Base-by-base conservation (phyloP, 768 basidiomycete genomes). In the Phaeotremella fagi region DNA sequence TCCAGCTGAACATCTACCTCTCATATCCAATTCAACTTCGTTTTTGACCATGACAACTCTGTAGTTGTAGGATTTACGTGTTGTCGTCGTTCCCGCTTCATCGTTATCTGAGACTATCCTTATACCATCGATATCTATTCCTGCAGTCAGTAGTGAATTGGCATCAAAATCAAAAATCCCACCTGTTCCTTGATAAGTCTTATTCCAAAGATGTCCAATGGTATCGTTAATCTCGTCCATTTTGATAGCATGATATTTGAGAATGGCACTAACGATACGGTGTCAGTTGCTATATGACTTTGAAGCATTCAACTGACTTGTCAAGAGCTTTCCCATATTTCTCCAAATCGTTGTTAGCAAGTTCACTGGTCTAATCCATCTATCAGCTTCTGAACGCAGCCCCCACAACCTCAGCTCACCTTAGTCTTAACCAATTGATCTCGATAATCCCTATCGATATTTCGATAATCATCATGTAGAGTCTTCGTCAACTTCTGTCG, bases 151-250 rank as follows among this genome's bases (percentile, higher is more conserved):
- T 1, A 23, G 44, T 31, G 12, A 20, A 24, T 16, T 15, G 24
- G 6, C 25, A 16, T 20, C 3, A 29, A 24, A 6, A 24, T 14
- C 18, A 15, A n/a, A 25, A 25, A 2, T 62, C 81, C 45, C 55
- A 90, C 92, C 91, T 54, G 92, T 97, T 63, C 94, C 94, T 73
- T 98, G 94, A 75, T 99, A 99, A 0, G 92, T 98, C 77, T 90
- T 94, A 72, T 90, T 94, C 95, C 95, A 99, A 3, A 98, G 74
- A 68, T 95, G 90, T 44, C 86, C 86, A 83, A 98, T 94, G 14
- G 86, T 92, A 66, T 95, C 91, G 68, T 99, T 99, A 65, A 99
- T 91, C 78, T 99, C 95, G 74, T 92, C 90, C 95, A 98, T 95
- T 77, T 99, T 99, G 64, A 95, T 80, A 14, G 84, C 78, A 68